A percentile compares a stretch with the other conserved stretches of the same genome.
Conservation (phyloP, 805 yeast species). For the Nakazawaea wyomingensis region DNA sequence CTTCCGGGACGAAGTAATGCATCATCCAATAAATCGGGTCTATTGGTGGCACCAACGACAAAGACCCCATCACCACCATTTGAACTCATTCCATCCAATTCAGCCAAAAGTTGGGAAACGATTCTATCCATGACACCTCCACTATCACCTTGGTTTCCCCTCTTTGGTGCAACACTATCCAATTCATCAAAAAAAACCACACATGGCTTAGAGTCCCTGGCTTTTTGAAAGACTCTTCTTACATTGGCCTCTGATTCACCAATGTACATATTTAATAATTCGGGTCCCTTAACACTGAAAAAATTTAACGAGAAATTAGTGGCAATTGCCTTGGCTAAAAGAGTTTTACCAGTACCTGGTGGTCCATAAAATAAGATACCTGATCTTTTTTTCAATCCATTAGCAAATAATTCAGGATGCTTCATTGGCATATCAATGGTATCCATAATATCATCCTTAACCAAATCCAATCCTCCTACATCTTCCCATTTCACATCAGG, state of each 20-base stretch:
- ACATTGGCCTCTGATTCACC: conserved; percentile 99
- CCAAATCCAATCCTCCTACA: conserved; percentile 89
- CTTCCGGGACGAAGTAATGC: conserved; percentile 92
- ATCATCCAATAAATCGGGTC: conserved; percentile 94
- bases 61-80: conserved; percentile 83
- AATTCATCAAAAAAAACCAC: conserved; percentile 96
- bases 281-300: conserved; percentile 97
- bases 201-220: conserved; percentile 96
- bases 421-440: conserved; percentile 95
- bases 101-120: conserved; percentile 91
- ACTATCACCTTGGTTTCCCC: conserved; percentile 98
- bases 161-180: conserved; percentile 96
- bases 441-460: conserved; percentile 88
- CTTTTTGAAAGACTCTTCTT: conserved; percentile 86
- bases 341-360: conserved; percentile 97
- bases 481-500: conserved; percentile 97
- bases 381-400: conserved; percentile 88
- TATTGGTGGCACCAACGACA: conserved; percentile 97
- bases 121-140: conserved; percentile 99
- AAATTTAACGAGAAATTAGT: conserved; percentile 91
- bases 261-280: conserved; percentile 92
- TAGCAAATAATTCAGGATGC: conserved; percentile 82
- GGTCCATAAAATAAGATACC: conserved; percentile 97
- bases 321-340: conserved; percentile 95
- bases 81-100: conserved; percentile 92